phyloP scores from a whole-genome alignment of 768 basidiomycete genomes.

The Filobasidium floriforme region DNA sequence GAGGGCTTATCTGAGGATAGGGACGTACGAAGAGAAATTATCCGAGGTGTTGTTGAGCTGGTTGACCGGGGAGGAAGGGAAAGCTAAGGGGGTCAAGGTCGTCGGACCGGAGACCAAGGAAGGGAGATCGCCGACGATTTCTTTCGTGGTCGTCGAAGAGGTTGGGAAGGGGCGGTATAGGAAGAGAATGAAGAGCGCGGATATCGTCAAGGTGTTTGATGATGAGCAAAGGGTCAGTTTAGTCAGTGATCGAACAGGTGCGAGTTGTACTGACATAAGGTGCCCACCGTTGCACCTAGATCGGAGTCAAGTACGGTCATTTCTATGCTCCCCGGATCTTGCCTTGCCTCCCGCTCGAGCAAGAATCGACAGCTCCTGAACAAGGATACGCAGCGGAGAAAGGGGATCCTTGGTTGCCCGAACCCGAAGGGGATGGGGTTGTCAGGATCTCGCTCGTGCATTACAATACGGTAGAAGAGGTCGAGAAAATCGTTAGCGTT shows the following conservation, averaged over 20 bases:
- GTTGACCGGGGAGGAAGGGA: constrained; percentile 52
- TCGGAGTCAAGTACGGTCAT: constrained; percentile 70
- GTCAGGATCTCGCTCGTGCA: constrained; percentile 71
- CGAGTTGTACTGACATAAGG: background rate
- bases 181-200: constrained; percentile 55
- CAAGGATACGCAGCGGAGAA: background rate
- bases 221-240: constrained; percentile 55
- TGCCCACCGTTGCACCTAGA: constrained; percentile 46
- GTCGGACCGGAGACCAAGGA: constrained; percentile 56
- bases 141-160: constrained; percentile 56
- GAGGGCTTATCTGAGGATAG: constrained; percentile 56
- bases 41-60: constrained; percentile 54
- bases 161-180: constrained; percentile 45
- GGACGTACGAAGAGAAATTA: constrained; percentile 57
- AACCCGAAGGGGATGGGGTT: constrained; percentile 54
- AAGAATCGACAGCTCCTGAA: background rate
- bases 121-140: constrained; percentile 59
- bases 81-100: constrained; percentile 57
- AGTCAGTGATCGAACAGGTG: background rate
- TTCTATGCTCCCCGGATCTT: constrained; percentile 61
- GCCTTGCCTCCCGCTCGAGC: constrained; percentile 16
- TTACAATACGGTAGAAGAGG: constrained; percentile 69
- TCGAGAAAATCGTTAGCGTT: constrained; percentile 52
- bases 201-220: constrained; percentile 62
- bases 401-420: constrained; percentile 12